Evolutionary conservation across 768 basidiomycete species (phyloP), one percentile per base, ranked within the genome.

Genomic region (Cubamyces lactineus): DNA sequence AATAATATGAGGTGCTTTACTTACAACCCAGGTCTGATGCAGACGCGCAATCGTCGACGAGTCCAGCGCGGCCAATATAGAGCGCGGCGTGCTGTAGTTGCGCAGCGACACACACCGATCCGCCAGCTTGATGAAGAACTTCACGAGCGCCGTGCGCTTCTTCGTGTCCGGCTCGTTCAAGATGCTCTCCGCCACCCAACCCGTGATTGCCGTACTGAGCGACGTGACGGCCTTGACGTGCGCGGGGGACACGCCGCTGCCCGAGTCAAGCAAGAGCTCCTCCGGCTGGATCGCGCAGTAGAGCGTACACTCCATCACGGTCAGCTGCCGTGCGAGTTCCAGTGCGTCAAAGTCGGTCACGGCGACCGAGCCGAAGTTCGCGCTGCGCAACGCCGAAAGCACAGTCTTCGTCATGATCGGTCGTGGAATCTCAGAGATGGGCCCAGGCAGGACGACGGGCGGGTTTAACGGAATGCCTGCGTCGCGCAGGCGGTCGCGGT

Each of bases 101-200:
- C 88, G 80, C 66, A 98, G 69, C 3, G 81, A 77, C 7, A 87
- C 84, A 75, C 94, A 96, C 40, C 94, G 90, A 73, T 95, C 92
- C 16, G 92, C 89, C 53, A 97, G 81, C 76, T 96, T 96, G 81
- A 97, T 89, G 71, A 94, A 96, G 74, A 92, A 96, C 75, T 95
- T 95, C 70, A 96, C 82, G 64, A 96, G 70, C 8, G 72, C 60
- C 24, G 87, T 88, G 62, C 95, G 80, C 76, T 87, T 92, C 82
- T 93, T 95, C 67, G 87, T 83, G 75, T 98, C 96, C 54, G 80
- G 83, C 76, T 99, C 96, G 68, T 88, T 88, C 51, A 99, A 76
- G 62, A 99, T 95, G 69, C 89, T 89, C 76, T 98, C 96, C 9
- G 95, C 90, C 30, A 98, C 92, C 92, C 94, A 96, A 4, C 95